A percentile compares a stretch with the other conserved stretches of the same genome.
phyloP scores from a whole-genome alignment of 2,329 filamentous ascomycete species.

The Curvularia sp. region DNA sequence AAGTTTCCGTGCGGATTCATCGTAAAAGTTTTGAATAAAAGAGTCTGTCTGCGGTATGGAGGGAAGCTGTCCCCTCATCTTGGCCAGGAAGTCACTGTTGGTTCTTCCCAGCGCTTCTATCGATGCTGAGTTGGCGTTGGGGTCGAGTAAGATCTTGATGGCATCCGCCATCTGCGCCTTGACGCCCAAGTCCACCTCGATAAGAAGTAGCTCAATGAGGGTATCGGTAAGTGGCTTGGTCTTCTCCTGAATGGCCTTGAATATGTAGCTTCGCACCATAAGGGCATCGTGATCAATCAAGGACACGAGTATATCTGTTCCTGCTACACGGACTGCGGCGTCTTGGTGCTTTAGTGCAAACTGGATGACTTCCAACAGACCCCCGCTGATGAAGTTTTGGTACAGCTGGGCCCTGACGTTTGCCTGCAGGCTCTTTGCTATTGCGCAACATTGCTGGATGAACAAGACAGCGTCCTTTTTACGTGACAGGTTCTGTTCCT shows the following conservation, averaged over 20 bases:
- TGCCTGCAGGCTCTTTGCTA: slow-evolving; percentile 92
- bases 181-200: slow-evolving; percentile 91
- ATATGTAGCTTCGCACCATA: slow-evolving; percentile 92
- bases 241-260: slow-evolving; percentile 88
- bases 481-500: slow-evolving; percentile 68
- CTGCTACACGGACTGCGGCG: slow-evolving; percentile 84
- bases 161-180: slow-evolving; percentile 96
- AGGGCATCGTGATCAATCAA: slow-evolving; percentile 95
- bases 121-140: slow-evolving; percentile 65
- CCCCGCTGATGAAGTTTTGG: slow-evolving; percentile 86
- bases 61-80: slow-evolving; percentile 62
- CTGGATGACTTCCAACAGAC: slow-evolving; percentile 87
- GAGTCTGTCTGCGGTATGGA: slow-evolving; percentile 75
- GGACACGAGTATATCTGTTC: slow-evolving; percentile 90
- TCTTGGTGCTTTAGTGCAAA: slow-evolving; percentile 88
- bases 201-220: slow-evolving; percentile 86
- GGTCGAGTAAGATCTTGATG: slow-evolving; percentile 88
- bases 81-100: slow-evolving; percentile 72
- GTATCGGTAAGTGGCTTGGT: slow-evolving; percentile 87
- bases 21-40: slow-evolving; percentile 89
- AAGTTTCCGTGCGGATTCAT: slow-evolving; percentile 80
- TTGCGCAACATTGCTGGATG: slow-evolving; percentile 93
- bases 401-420: slow-evolving; percentile 82
- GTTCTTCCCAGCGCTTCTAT: slow-evolving; percentile 66
- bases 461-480: slow-evolving; percentile 96